Conservation (phyloP, 2,329 filamentous ascomycete genomes). For the Phialophora chinensis region DNA sequence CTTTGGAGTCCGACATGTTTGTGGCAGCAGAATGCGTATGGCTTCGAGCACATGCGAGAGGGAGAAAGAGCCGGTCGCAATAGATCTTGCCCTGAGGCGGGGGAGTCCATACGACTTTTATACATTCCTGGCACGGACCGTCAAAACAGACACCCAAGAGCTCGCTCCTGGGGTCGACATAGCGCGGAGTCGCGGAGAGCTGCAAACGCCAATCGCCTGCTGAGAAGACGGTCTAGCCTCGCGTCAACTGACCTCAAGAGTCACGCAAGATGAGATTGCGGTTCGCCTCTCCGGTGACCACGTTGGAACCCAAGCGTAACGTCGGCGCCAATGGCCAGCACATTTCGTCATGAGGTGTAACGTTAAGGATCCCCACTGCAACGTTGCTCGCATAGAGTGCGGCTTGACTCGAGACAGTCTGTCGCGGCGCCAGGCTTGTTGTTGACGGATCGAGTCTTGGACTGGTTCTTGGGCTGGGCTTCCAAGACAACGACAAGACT, state of each 20-base stretch:
- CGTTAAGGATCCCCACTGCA: conserved; percentile 10
- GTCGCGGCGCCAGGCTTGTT: conserved; percentile 15
- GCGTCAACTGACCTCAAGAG: conserved; percentile 7
- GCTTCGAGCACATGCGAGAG: background rate
- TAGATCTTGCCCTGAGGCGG: background rate
- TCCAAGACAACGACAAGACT: conserved; percentile 22
- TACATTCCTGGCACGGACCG: conserved; percentile 7
- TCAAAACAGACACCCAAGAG: conserved; percentile 6
- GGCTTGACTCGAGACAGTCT: conserved; percentile 9
- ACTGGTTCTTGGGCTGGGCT: conserved; percentile 9
- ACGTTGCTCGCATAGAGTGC: background rate
- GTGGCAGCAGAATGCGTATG: background rate
- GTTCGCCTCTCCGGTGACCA: background rate
- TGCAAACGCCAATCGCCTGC: background rate
- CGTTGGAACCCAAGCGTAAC: conserved; percentile 9
- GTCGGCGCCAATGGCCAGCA: background rate
- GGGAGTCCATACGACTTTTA: conserved; percentile 8
- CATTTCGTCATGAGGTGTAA: conserved; percentile 13
- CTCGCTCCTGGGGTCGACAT: conserved; percentile 3
- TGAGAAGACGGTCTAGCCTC: background rate
- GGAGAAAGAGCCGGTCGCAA: background rate
- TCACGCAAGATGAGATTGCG: conserved; percentile 10
- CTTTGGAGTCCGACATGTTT: conserved; percentile 15
- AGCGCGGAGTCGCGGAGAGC: conserved; percentile 3
- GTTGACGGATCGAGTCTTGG: conserved; percentile 16